Evolutionary conservation across 1,284 basidiomycete species (phyloP), one percentile per base, ranked within the genome.

Genomic region (Neolentinus lepideus): DNA sequence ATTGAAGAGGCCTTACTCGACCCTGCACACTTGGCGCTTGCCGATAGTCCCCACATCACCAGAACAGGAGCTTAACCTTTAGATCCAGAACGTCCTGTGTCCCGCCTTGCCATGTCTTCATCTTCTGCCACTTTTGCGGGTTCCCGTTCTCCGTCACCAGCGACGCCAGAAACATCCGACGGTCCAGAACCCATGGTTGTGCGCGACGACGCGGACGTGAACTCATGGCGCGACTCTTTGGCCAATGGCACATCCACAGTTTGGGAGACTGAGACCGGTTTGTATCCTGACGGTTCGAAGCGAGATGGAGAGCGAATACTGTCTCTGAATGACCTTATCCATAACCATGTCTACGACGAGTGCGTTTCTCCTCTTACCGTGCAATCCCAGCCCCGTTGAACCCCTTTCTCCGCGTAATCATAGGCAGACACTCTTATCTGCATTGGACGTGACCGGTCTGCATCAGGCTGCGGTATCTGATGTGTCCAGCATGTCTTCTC

Each of bases 301-400:
- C 60, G 63, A 4, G 81, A 81, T 25, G 76, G 77, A 56, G 69
- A 77, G 46, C 69, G 73, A 56, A 76, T 85, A 71, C 76, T 89
- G 57, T 74, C 76, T 31, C 69, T 90, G 43, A 84, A 88, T 61
- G 88, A 90, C 62, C 70, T 90, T 51, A 77, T 90, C 54, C 83
- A 87, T 61, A 79, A 82, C 58, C 78, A 84, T 62, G 81, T 80
- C 25, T 87, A 85, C 64, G 84, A 87, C 60, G 84, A 88, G 87
- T 90, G 66, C 61, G 83, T 73, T 59, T 54, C 38, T n/a, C 47
- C 6, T n/a, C 16, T 6, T 50, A 8, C 47, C 47, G 9, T 26
- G 27, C 47, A 50, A 21, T 50, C 4, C 16, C 21, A 10, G 6
- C 6, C 22, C 16, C 22, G 4, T 31, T 4, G n/a, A 10, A 24